Conservation (phyloP, 1,284 basidiomycete species). For the Marasmius fiardii region DNA sequence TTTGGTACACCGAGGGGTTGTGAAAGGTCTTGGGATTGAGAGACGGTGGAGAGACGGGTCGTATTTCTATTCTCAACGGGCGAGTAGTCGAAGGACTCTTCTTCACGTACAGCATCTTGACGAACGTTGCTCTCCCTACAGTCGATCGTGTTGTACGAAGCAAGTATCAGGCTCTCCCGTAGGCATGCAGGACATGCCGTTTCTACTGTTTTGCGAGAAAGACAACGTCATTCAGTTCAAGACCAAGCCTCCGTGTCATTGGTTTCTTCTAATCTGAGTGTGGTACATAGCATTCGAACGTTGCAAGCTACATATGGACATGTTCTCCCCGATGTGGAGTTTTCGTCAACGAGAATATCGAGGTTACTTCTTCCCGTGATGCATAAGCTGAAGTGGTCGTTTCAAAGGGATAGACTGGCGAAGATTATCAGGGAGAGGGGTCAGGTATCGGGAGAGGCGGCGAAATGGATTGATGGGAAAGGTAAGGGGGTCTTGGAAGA, state of each 20-base stretch:
- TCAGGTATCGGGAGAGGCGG: constrained; percentile 30
- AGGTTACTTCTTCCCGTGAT: constrained; percentile 53
- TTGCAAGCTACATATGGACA: constrained; percentile 39
- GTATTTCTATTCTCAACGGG: constrained; percentile 61
- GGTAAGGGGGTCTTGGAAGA: constrained; percentile 50
- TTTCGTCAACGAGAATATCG: constrained; percentile 42
- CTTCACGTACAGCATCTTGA: constrained; percentile 4
- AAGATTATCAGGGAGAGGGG: constrained; percentile 42
- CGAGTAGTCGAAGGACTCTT: constrained; percentile 28
- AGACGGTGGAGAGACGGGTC: constrained; percentile 58
- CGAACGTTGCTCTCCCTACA: constrained; percentile 20
- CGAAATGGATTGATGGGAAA: constrained; percentile 51
- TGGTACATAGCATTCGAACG: constrained; percentile 21
- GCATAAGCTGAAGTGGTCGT: constrained; percentile 47
- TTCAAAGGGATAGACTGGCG: constrained; percentile 48
- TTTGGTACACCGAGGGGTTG: constrained; percentile 62
- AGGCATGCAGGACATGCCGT: constrained; percentile 45
- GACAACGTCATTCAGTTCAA: background rate
- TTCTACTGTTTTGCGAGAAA: constrained; percentile 35
- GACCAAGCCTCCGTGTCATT: too few species aligned
- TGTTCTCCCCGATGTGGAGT: constrained; percentile 51
- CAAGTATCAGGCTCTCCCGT: constrained; percentile 44
- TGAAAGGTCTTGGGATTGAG: constrained; percentile 63
- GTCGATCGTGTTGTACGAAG: constrained; percentile 61
- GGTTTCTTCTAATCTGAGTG: constrained; percentile 11